Evolutionary conservation across 208 protist genomes (phyloP), one percentile per base, ranked within the genome.

Genomic region (Lotmaria passim): DNA sequence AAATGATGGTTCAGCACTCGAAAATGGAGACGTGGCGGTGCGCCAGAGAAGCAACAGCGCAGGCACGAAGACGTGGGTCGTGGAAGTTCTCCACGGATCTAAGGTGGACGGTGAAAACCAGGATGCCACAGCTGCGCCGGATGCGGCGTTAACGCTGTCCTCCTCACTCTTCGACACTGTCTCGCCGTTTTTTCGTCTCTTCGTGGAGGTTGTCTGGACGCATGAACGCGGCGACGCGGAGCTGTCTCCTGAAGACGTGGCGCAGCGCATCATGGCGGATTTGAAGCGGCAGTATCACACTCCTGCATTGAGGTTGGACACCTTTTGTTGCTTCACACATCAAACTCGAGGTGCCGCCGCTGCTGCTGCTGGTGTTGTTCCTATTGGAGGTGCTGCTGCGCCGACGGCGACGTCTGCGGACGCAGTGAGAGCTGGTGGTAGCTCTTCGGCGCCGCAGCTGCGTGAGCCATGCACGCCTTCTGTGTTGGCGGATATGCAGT

Each of bases 381-480:
- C n/a, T n/a, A n/a, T n/a, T n/a, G n/a, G n/a, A n/a, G n/a, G n/a
- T n/a, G n/a, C n/a, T n/a, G n/a, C n/a, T n/a, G n/a, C n/a, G n/a
- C n/a, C n/a, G n/a, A n/a, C n/a, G n/a, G n/a, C n/a, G n/a, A n/a
- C n/a, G n/a, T n/a, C n/a, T n/a, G n/a, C n/a, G n/a, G n/a, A n/a
- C 12, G n/a, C 28, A 28, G 26, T 23, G 30, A 39, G 50, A 10
- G 5, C 30, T 15, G 15, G 4, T 15, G 23, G n/a, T 2, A 11
- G 57, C 26, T 26, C 39, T 7, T 1, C 39, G 19, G 6, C 17
- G 5, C 19, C 15, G 31, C 62, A 34, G 14, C 56, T 76, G 31
- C 53, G 57, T 8, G 71, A 70, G 36, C 63, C 71, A 24, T 77
- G 71, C 31, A 30, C 71, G 19, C 71, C 71, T 11, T 21, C 28